phyloP scores from a whole-genome alignment of 371 early-diverging fungal genomes.

The Lichtheimia ornata region DNA sequence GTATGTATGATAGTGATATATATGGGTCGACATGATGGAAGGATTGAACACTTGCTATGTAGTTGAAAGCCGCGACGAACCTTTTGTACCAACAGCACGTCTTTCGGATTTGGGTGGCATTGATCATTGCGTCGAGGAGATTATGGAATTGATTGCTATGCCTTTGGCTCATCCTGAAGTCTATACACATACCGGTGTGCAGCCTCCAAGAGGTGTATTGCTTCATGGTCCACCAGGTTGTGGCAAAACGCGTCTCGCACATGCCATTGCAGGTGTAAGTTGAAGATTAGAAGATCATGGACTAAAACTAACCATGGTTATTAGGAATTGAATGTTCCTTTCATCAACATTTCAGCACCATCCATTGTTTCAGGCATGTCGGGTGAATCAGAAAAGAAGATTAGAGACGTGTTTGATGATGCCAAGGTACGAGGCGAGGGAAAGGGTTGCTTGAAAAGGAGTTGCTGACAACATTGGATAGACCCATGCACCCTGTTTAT shows the following conservation, averaged over 20 bases:
- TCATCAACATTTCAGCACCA: slow-evolving; percentile 98
- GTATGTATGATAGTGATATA: slow-evolving; percentile 26
- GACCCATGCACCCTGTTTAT: slow-evolving; percentile 85
- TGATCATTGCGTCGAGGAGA: slow-evolving; percentile 86
- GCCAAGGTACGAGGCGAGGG: slow-evolving; percentile 63
- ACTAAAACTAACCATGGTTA: slow-evolving; percentile 28
- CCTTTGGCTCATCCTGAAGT: slow-evolving; percentile 97
- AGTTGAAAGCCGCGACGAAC: slow-evolving; percentile 43
- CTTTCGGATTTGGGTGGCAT: slow-evolving; percentile 90
- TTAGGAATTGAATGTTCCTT: slow-evolving; percentile 91
- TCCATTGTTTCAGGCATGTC: slow-evolving; percentile 98
- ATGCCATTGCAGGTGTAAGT: slow-evolving; percentile 95
- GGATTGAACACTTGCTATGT: not conserved
- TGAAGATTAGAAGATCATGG: not conserved
- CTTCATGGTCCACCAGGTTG: slow-evolving; percentile 99
- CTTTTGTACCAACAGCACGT: slow-evolving; percentile 64
- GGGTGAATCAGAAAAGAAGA: slow-evolving; percentile 99
- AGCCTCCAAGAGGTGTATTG: slow-evolving; percentile 90
- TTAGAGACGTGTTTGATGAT: slow-evolving; percentile 97
- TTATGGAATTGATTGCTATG: slow-evolving; percentile 95
- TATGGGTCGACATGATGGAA: no score
- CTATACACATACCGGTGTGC: slow-evolving; percentile 93
- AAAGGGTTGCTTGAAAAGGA: not conserved
- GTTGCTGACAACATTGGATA: slow-evolving; percentile 4
- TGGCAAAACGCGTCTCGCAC: slow-evolving; percentile 98